phyloP scores from a whole-genome alignment of 768 basidiomycete species.

The Calocera viscosa region DNA sequence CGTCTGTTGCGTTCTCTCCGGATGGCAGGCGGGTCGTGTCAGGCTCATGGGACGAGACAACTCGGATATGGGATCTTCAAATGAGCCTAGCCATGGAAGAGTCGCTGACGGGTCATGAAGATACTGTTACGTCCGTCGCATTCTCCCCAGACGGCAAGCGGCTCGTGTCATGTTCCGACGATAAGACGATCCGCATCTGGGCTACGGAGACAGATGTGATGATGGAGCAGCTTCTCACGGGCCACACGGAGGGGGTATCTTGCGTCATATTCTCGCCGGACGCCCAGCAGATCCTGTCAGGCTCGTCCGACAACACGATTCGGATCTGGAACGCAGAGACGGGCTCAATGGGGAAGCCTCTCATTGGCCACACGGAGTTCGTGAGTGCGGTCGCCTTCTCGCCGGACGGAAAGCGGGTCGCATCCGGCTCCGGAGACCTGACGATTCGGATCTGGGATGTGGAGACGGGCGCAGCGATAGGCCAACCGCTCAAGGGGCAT shows the following conservation, averaged over 20 bases:
- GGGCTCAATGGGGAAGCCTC: neutral
- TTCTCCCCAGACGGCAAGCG: conserved; percentile 7
- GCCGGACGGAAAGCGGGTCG: conserved; percentile 5
- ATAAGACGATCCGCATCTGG: conserved; percentile 8
- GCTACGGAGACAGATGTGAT: conserved; percentile 28
- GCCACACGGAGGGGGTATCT: no score
- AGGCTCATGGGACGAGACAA: neutral
- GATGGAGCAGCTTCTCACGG: conserved; percentile 9
- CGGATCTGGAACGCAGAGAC: conserved; percentile 7
- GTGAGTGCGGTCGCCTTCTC: conserved; percentile 11
- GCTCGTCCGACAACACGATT: conserved; percentile 8
- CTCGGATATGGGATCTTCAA: no score
- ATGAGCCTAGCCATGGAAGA: no score
- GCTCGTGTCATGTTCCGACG: conserved; percentile 6
- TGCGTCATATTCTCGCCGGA: neutral
- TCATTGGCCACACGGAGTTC: neutral
- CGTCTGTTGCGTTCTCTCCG: neutral
- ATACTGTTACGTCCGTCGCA: neutral
- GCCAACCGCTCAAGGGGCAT: conserved; percentile 1
- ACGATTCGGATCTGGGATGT: conserved; percentile 16
- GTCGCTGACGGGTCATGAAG: no score
- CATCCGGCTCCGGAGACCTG: conserved; percentile 10
- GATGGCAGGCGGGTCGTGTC: neutral
- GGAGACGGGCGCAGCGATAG: neutral
- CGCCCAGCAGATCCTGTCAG: conserved; percentile 10